Percentiles rank a stretch among this genome's conserved stretches.
These are phyloP conservation scores for Suillus occidentalis DNA, from an alignment of 768 basidiomycete genomes.

Conservation along the genomic window DNA sequence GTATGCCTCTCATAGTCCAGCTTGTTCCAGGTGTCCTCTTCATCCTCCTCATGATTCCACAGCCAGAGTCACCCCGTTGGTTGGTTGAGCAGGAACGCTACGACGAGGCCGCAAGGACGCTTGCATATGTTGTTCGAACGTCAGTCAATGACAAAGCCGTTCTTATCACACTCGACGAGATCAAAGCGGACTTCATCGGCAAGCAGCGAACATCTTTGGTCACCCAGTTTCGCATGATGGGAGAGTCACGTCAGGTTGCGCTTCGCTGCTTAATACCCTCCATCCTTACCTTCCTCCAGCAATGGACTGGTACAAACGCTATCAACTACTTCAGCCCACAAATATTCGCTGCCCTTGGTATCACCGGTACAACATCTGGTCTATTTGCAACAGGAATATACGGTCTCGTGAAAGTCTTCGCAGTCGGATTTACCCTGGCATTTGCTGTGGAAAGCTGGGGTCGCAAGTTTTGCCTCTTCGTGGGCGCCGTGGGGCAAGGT, in stretches of 20 bases:
- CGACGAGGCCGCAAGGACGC: constrained; percentile 35
- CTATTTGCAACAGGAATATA: constrained; percentile 46
- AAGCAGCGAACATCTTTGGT: constrained; percentile 32
- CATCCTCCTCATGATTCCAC: constrained; percentile 39
- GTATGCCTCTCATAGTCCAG: constrained; percentile 47
- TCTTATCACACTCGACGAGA: constrained; percentile 39
- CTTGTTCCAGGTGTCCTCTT: constrained; percentile 49
- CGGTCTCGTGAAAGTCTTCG: constrained; percentile 37
- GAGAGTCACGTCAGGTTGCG: constrained; percentile 35
- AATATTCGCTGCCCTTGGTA: constrained; percentile 46
- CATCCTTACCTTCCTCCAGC: constrained; percentile 43
- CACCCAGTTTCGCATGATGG: constrained; percentile 39
- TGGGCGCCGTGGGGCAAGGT: constrained; percentile 46
- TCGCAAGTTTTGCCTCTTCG: constrained; percentile 44
- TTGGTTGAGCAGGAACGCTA: constrained; percentile 45
- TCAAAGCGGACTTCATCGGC: constrained; percentile 43
- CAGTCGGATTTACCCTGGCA: constrained; percentile 39
- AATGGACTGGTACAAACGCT: constrained; percentile 50
- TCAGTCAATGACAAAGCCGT: constrained; percentile 34
- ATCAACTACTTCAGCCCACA: constrained; percentile 50
- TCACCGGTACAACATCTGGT: constrained; percentile 38
- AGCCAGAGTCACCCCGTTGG: constrained; percentile 52
- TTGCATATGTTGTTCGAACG: constrained; percentile 35
- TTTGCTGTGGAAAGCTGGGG: constrained; percentile 47
- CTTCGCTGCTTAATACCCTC: constrained; percentile 42